A percentile compares a stretch with the other conserved stretches of the same genome.
phyloP scores from a whole-genome alignment of 2,329 filamentous ascomycete genomes.

The Raffaelea ambrosiae region DNA sequence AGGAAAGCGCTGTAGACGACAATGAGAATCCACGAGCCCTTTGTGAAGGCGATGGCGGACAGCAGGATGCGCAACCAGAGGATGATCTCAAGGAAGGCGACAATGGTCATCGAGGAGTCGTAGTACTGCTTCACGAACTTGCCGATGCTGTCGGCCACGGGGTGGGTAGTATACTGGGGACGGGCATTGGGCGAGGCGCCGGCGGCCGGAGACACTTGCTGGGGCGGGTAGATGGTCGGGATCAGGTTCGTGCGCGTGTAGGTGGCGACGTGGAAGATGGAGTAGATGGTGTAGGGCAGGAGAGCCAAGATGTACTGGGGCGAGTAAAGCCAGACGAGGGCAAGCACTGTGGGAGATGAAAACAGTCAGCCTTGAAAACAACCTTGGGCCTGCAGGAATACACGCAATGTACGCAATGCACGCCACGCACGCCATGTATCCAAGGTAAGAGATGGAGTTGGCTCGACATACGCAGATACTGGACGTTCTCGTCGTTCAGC shows the following conservation, averaged over 20 bases:
- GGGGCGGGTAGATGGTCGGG: constrained; percentile 69
- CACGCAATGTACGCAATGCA: no score
- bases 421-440: no score
- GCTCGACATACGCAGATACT: constrained; percentile 76
- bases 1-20: constrained; percentile 85
- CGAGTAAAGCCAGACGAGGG: constrained; percentile 87
- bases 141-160: constrained; percentile 74
- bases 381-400: no score
- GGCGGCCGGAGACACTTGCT: constrained; percentile 42
- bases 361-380: no score
- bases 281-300: constrained; percentile 93
- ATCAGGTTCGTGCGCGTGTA: constrained; percentile 92
- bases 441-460: no score
- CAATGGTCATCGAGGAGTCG: constrained; percentile 88
- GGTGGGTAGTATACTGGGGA: constrained; percentile 44
- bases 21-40: constrained; percentile 83
- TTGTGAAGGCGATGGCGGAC: constrained; percentile 78
- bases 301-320: constrained; percentile 85
- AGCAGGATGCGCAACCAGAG: constrained; percentile 78
- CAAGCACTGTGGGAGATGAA: constrained; percentile 57
- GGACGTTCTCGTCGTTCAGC: constrained; percentile 87
- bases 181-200: constrained; percentile 49
- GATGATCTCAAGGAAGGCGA: constrained; percentile 77
- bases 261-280: constrained; percentile 94
- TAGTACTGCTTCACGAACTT: constrained; percentile 98